Base-by-base conservation (phyloP, 129 eudicot species). In the Helichrysum umbraculigerum region DNA sequence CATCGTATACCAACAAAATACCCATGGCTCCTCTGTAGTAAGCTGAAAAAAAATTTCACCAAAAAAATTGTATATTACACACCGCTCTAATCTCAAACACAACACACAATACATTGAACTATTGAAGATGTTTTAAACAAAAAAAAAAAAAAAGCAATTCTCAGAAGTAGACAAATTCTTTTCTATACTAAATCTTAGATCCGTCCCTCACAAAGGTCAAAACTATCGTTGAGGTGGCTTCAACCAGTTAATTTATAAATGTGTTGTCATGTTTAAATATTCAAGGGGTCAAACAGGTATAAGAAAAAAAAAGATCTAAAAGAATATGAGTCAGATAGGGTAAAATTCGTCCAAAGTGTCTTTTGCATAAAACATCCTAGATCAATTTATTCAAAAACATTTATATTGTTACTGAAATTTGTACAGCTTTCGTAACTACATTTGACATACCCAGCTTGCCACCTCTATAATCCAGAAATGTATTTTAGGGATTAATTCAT, bases 1-100 rank as follows among this genome's bases (percentile, higher is more conserved):
- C 97, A 77, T 91, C 97, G 33, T 91, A 91, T 66, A 91, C 97
- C 89, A 91, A 83, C 83, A 91, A 78, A 35, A 91, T 91, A 70
- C 97, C 97, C 97, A 91, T 91, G 64, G 97, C 97, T 82, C 97
- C 97, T 52, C 97, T 89, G 74, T 91, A 91, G 76, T 91, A 91
- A 80, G 97, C 97, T 91, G 75, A 76, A 68, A 54, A 32, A n/a
- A 25, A 25, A 25, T 20, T 60, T 52, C 0, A 10, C 33, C 14
- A 21, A 77, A 25, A 58, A 34, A 7, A 10, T 22, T 59, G 66
- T 44, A 37, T 68, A 68, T 75, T 81, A 68, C 65, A 59, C 52
- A 25, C 52, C 22, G 62, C 33, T 44, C 34, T 32, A 57, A 37
- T 35, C 39, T 22, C 56, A 54, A 79, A 72, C 41, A 54, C 47